Base-by-base conservation (phyloP, 768 basidiomycete species). In the Phallus indusiatus region DNA sequence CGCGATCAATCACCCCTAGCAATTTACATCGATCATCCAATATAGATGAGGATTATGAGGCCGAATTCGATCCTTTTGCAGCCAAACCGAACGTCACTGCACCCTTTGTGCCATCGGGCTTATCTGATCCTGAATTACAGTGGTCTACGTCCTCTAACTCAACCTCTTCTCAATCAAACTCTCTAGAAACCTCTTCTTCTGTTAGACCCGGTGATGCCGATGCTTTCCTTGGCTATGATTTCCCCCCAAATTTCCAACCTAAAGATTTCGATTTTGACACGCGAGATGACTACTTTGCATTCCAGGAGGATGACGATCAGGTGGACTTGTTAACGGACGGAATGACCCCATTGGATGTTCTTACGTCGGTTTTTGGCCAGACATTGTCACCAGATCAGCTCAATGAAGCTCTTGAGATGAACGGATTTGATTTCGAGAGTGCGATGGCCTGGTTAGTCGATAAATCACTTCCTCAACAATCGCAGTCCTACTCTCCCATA, bases 321-420 rank as follows among this genome's bases (percentile, higher is more conserved):
- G 53, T 20, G 17, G 80, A 81, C 35, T 75, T 82, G 72, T 79
- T 91, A 54, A 88, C 86, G 0, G 88, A 90, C 68, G 93, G 93
- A 48, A 95, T 99, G 92, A 95, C 95, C 1, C 96, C 96, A 0
- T 88, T 99, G 66, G 96, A 99, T 66, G 93, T 97, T 47, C 85
- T 99, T 18, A 84, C 82, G 68, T 93, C 90, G 47, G 90, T 99
- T 42, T 99, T 99, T 68, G 92, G 90, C 16, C 86, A 91, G 1
- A 84, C 91, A 1, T 78, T 99, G 10, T 86, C 94, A 0, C 86
- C 92, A 2, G 86, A 86, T 2, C 93, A 97, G 68, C 78, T 99
- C 7, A 95, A 98, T 72, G 94, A 97, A 56, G 95, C 95, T 0
- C 79, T 99, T 1, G 82, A 84, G 7, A 78, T 81, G 51, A 89